Conservation (phyloP, 805 yeast species). For the Candida taoyuanica region DNA sequence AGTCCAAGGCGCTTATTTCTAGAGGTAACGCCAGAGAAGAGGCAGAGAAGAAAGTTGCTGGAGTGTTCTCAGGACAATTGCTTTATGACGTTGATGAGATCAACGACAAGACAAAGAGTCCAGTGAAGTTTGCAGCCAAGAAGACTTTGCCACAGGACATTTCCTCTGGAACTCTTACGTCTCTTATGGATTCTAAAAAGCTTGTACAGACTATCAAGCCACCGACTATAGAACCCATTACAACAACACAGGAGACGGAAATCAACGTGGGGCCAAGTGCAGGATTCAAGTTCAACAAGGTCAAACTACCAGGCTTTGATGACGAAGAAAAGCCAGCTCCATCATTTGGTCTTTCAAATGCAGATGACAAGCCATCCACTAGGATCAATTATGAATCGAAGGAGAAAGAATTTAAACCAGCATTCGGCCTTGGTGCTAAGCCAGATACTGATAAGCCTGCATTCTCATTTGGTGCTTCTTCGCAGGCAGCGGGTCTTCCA, state of each 20-base stretch:
- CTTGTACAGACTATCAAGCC: conserved; percentile 15
- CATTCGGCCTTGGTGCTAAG: too few species aligned
- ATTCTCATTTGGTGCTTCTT: conserved; percentile 3
- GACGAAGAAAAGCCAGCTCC: not conserved
- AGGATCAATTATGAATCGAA: not conserved
- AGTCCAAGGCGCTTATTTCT: conserved; percentile 14
- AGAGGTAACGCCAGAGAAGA: conserved; percentile 13
- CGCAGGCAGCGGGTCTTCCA: conserved; percentile 8
- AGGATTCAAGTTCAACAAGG: conserved; percentile 25
- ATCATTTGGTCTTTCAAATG: too few species aligned
- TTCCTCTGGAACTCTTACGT: conserved; percentile 13
- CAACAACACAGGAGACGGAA: conserved; percentile 1
- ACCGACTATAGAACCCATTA: conserved; percentile 1
- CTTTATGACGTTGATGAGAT: conserved; percentile 23
- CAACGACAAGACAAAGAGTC: conserved; percentile 16
- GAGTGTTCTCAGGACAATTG: conserved; percentile 26
- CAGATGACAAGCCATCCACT: too few species aligned
- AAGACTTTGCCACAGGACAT: conserved; percentile 4
- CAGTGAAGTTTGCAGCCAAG: conserved; percentile 19
- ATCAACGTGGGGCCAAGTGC: conserved; percentile 26
- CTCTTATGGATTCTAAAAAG: conserved; percentile 18
- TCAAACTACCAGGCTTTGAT: not conserved
- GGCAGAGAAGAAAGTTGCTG: conserved; percentile 22
- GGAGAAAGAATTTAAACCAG: not conserved
- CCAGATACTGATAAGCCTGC: not conserved